phyloP scores from a whole-genome alignment of 208 protist genomes.

The Trypanosoma theileri region DNA sequence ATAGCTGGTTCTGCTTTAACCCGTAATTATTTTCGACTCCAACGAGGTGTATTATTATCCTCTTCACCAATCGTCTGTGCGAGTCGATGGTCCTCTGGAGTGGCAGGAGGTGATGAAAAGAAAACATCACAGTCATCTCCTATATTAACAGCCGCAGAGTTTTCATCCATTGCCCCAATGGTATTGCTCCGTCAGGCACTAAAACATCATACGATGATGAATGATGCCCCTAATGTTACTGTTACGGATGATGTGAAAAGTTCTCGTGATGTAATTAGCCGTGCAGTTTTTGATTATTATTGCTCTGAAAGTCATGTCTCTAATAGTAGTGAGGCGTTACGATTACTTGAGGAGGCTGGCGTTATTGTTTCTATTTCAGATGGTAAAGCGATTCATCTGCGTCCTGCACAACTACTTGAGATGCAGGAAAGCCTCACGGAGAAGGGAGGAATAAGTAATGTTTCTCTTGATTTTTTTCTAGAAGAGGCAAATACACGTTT shows the following conservation, averaged over 20 bases:
- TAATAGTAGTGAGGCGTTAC: slow-evolving; percentile 43
- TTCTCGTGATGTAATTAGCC: slow-evolving; percentile 50
- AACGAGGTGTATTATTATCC: too few relatives aligned
- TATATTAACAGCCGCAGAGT: slow-evolving; percentile 24
- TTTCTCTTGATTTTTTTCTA: slow-evolving; percentile 34
- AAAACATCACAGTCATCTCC: neutral
- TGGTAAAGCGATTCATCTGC: slow-evolving; percentile 54
- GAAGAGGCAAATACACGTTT: slow-evolving; percentile 43
- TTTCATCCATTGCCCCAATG: slow-evolving; percentile 47
- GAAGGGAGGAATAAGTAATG: neutral
- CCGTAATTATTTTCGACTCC: too few relatives aligned
- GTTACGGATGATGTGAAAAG: slow-evolving; percentile 11
- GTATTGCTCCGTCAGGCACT: slow-evolving; percentile 57
- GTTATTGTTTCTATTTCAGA: slow-evolving; percentile 54
- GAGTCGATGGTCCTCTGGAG: neutral
- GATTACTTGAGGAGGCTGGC: slow-evolving; percentile 44
- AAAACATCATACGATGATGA: slow-evolving; percentile 42
- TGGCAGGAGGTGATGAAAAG: neutral
- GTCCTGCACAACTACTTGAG: slow-evolving; percentile 56
- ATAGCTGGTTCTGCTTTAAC: too few relatives aligned
- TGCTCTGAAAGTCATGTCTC: slow-evolving; percentile 55
- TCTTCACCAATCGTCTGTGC: too few relatives aligned
- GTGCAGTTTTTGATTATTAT: slow-evolving; percentile 48
- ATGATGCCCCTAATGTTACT: slow-evolving; percentile 22
- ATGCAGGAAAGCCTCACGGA: slow-evolving; percentile 17